Base-by-base conservation (phyloP, 2,329 filamentous ascomycete species). In the Alternaria sp. region DNA sequence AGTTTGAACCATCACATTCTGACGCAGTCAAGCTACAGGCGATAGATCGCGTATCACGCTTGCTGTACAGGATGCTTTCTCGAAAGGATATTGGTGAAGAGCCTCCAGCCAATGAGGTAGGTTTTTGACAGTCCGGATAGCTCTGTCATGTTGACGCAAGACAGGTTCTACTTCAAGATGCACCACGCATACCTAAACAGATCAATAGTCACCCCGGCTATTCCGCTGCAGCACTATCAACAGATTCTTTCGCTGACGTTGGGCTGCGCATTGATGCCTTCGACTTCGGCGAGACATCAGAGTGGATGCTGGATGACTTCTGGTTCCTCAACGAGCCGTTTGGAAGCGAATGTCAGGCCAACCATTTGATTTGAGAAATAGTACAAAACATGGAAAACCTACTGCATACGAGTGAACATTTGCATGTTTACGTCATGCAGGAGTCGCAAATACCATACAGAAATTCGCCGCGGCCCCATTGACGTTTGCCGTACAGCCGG, bases 21-120 rank as follows among this genome's bases (percentile, higher is more conserved):
- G 61, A 68, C 4, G 59, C 59, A 27, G 64, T 67, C 57, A 74
- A 68, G 52, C 64, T 61, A 54, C 72, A 70, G 54, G 73, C 68
- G 27, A 70, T 49, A 7, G 70, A 69, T 46, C 38, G 62, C 12
- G 61, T 71, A 18, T 64, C 68, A 18, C 59, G 51, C 27, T 36
- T 74, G 16, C 44, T 71, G 20, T 68, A 72, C 48, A 66, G 65
- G 32, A 53, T 67, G 38, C 54, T 74, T 27, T 60, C 62, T 9
- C 46, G 70, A 41, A 65, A 48, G 10, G 45, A 67, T 46, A 67
- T 58, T 16, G 48, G 40, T 18, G 57, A 59, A 16, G 61, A 61
- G 14, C 55, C 58, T 36, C 49, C 66, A 22, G 63, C 63, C 16
- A 61, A 36, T 45, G 63, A 69, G 56, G 64, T 68, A 1, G 46